These are phyloP conservation scores for Russula dissimulans DNA, from an alignment of 768 basidiomycete genomes.

Conservation along the genomic window DNA sequence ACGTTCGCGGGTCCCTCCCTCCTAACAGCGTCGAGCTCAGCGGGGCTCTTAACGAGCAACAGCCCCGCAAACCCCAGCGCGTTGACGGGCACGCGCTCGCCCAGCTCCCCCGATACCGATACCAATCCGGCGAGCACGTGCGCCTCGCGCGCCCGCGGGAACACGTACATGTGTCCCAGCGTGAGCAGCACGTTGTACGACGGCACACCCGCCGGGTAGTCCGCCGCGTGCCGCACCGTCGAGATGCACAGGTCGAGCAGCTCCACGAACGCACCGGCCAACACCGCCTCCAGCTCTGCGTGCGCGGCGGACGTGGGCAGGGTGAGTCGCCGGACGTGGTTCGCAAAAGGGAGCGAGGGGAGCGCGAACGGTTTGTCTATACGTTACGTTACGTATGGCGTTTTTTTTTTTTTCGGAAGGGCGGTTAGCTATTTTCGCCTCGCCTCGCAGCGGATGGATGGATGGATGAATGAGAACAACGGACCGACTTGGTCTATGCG, in stretches of 20 bases:
- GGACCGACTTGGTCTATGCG: constrained; percentile 51
- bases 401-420: not conserved
- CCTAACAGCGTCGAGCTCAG: constrained; percentile 62
- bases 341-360: constrained; percentile 63
- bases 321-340: constrained; percentile 55
- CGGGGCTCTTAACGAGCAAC: constrained; percentile 77
- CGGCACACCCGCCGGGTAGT: constrained; percentile 52
- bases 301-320: constrained; percentile 24
- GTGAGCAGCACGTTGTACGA: constrained; percentile 84
- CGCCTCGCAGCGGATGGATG: not conserved
- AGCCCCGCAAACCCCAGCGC: constrained; percentile 86
- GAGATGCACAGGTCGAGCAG: constrained; percentile 72
- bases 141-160: constrained; percentile 67
- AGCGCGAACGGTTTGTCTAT: constrained; percentile 70
- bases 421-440: too few species aligned
- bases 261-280: constrained; percentile 56
- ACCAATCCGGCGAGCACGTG: constrained; percentile 32
- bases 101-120: constrained; percentile 25
- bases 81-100: constrained; percentile 65
- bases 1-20: constrained; percentile 54
- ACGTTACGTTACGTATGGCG: too few species aligned
- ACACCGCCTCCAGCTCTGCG: constrained; percentile 39
- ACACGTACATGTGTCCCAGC: constrained; percentile 72
- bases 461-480: constrained; percentile 13
- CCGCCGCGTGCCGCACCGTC: constrained; percentile 56